Evolutionary conservation across 1,139 yeast species (phyloP).

Genomic region (Candida glucosophila): DNA sequence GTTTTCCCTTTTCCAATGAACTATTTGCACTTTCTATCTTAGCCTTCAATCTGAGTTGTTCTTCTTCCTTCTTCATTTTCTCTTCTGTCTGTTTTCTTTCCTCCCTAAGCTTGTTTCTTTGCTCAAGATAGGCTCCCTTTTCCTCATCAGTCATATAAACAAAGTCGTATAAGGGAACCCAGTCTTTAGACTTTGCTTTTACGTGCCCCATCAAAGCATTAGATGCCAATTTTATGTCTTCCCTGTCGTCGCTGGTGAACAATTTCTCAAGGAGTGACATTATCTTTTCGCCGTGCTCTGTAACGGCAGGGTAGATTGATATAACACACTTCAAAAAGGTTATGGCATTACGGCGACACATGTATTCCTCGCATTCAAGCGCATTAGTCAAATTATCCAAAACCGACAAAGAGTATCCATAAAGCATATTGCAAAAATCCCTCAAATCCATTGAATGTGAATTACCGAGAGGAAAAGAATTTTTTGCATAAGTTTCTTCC

Average conservation of each 20-base stretch:
- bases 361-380: conserved; percentile 54
- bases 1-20: conserved; percentile 8
- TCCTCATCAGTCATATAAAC: conserved; percentile 33
- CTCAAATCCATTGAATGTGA: not conserved
- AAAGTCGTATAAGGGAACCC: conserved; percentile 57
- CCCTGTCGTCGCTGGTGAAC: conserved; percentile 51
- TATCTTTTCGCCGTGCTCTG: conserved; percentile 56
- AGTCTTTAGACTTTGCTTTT: conserved; percentile 45
- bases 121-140: conserved; percentile 13
- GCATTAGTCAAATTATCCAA: conserved; percentile 40
- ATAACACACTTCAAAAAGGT: conserved; percentile 65
- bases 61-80: conserved; percentile 9
- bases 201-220: conserved; percentile 71
- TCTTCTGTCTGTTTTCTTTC: conserved; percentile 13
- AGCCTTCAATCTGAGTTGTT: conserved; percentile 11
- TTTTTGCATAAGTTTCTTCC: conserved; percentile 10
- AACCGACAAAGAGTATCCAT: conserved; percentile 47
- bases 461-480: too few relatives aligned
- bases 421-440: conserved; percentile 34
- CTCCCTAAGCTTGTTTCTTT: conserved; percentile 14
- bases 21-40: conserved; percentile 11
- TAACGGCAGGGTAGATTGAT: conserved; percentile 59
- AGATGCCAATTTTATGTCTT: conserved; percentile 74
- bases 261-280: conserved; percentile 41
- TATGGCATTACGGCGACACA: conserved; percentile 76